Conservation (phyloP, 441 rosid species). For the Adansonia gregorii region DNA sequence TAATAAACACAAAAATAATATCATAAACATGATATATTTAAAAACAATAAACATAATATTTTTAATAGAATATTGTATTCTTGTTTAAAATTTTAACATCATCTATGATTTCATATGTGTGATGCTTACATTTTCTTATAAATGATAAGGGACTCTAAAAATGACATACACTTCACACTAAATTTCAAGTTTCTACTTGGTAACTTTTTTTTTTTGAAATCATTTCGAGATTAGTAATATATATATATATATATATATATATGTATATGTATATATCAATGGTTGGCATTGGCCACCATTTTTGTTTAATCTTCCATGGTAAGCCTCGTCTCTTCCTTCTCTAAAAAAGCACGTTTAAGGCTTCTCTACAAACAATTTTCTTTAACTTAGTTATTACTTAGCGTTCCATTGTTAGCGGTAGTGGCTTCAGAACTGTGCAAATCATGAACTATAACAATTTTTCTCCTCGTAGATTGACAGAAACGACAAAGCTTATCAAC, state of each 20-base stretch:
- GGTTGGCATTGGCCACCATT: neutral
- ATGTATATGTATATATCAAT: neutral
- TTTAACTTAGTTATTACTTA: neutral
- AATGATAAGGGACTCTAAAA: too few relatives aligned
- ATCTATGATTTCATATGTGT: too few relatives aligned
- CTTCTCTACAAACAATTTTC: neutral
- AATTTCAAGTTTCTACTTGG: neutral
- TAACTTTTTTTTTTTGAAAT: neutral
- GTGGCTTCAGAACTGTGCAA: neutral
- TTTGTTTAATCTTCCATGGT: neutral
- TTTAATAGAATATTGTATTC: too few relatives aligned
- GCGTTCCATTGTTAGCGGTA: too few relatives aligned
- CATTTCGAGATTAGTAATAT: neutral
- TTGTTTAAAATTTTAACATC: too few relatives aligned
- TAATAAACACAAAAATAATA: too few relatives aligned
- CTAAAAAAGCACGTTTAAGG: neutral
- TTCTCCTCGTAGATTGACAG: constrained; percentile 3
- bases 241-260: too few relatives aligned
- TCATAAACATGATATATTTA: too few relatives aligned
- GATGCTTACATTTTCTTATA: too few relatives aligned
- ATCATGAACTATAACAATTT: neutral
- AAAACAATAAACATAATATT: too few relatives aligned
- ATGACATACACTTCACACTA: neutral
- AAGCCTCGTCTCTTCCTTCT: neutral
- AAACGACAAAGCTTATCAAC: constrained; percentile 11